These are phyloP conservation scores for Taphrina pruni DNA, from an alignment of 1,139 yeast species.

Conservation along the genomic window DNA sequence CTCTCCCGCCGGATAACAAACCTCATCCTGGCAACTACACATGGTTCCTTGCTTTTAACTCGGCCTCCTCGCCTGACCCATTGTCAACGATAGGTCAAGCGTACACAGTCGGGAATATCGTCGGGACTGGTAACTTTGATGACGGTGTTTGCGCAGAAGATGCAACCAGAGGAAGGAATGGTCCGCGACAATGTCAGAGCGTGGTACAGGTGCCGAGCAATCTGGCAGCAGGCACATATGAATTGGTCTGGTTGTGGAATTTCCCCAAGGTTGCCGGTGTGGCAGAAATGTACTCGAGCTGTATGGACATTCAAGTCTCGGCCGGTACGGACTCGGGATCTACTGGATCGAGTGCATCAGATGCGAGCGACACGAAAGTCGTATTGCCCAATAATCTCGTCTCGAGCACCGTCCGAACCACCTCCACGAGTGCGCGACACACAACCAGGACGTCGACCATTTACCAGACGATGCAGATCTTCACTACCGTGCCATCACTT, in stretches of 20 bases:
- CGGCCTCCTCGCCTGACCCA: slow-evolving; percentile 41
- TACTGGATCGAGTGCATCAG: not conserved
- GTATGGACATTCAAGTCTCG: slow-evolving; percentile 44
- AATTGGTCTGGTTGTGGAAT: slow-evolving; percentile 47
- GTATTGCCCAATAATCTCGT: not conserved
- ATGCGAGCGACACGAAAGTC: slow-evolving; percentile 1
- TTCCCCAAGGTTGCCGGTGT: slow-evolving; percentile 46
- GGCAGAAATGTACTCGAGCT: slow-evolving; percentile 46
- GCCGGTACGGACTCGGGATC: not conserved
- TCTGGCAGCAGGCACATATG: slow-evolving; percentile 44
- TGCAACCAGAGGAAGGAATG: slow-evolving; percentile 43
- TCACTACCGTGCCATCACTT: not conserved
- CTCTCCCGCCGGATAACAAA: slow-evolving; percentile 44
- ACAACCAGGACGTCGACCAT: slow-evolving; percentile 8
- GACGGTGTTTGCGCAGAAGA: slow-evolving; percentile 46
- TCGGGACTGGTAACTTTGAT: slow-evolving; percentile 46
- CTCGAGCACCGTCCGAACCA: not conserved
- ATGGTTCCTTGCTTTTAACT: slow-evolving; percentile 38
- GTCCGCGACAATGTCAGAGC: slow-evolving; percentile 44
- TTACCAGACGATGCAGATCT: not conserved
- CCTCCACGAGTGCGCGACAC: not conserved
- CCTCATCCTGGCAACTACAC: slow-evolving; percentile 47
- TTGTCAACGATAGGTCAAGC: slow-evolving; percentile 43
- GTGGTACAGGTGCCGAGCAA: slow-evolving; percentile 43
- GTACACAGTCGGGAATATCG: slow-evolving; percentile 38